Percentiles rank a stretch among this genome's conserved stretches.
Evolutionary conservation across 306 rosid genomes (phyloP).

Genomic region (Cicer arietinum): DNA sequence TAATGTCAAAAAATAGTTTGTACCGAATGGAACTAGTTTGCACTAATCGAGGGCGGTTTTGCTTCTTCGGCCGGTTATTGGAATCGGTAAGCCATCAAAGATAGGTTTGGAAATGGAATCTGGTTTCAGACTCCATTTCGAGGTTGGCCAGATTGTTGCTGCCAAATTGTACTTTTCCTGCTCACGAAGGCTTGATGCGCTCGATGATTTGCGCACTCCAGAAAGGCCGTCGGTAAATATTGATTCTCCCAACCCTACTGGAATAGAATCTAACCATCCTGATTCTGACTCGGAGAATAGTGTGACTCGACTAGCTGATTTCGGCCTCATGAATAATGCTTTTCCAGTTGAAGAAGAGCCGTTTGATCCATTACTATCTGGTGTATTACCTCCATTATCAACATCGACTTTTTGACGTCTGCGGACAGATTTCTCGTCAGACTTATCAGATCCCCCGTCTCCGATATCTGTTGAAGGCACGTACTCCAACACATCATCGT

Average conservation of each 20-base stretch:
- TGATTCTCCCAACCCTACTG: slow-evolving; percentile 77
- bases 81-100: slow-evolving; percentile 85
- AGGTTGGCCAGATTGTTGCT: slow-evolving; percentile 61
- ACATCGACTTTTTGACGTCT: slow-evolving; percentile 77
- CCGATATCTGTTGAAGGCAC: slow-evolving; percentile 52
- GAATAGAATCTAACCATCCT: slow-evolving; percentile 65
- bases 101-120: slow-evolving; percentile 72
- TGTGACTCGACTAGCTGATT: slow-evolving; percentile 65
- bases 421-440: slow-evolving; percentile 78
- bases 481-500: slow-evolving; percentile 50
- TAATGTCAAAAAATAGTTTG: slow-evolving; percentile 50
- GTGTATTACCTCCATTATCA: slow-evolving; percentile 57
- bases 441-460: slow-evolving; percentile 61
- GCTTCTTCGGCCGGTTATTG: slow-evolving; percentile 76
- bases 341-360: slow-evolving; percentile 68
- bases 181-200: slow-evolving; percentile 74
- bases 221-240: slow-evolving; percentile 55
- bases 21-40: slow-evolving; percentile 33
- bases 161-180: slow-evolving; percentile 62
- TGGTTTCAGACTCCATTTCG: slow-evolving; percentile 71
- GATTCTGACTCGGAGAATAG: slow-evolving; percentile 61
- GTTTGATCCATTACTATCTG: slow-evolving; percentile 60
- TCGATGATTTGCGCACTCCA: slow-evolving; percentile 69
- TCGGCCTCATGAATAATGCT: slow-evolving; percentile 68
- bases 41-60: slow-evolving; percentile 85